Conservation (phyloP, 2,329 filamentous ascomycete species). For the Diaporthe vexans region DNA sequence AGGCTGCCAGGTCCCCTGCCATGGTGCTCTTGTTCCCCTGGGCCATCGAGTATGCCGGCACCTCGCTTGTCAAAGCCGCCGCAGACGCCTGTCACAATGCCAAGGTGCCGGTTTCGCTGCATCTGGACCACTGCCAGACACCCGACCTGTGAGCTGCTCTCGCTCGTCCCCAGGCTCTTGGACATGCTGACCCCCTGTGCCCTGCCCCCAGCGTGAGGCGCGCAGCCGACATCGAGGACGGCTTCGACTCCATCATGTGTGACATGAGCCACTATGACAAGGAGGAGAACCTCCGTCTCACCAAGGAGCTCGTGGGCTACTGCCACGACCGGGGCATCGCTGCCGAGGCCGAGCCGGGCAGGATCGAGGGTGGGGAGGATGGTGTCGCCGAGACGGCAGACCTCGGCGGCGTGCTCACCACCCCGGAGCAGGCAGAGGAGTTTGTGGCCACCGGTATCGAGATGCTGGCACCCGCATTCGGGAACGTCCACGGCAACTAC, state of each 20-base stretch:
- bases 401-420: slow-evolving; percentile 69
- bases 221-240: slow-evolving; percentile 66
- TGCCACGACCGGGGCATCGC: slow-evolving; percentile 75
- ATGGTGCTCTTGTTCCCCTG: slow-evolving; percentile 83
- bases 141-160: slow-evolving; percentile 61
- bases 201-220: slow-evolving; percentile 58
- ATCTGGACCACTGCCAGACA: slow-evolving; percentile 77
- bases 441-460: slow-evolving; percentile 81
- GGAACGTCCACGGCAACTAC: slow-evolving; percentile 83
- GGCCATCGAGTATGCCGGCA: slow-evolving; percentile 76
- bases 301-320: slow-evolving; percentile 72
- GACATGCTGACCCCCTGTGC: not conserved
- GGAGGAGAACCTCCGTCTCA: slow-evolving; percentile 74
- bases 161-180: not conserved
- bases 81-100: slow-evolving; percentile 69
- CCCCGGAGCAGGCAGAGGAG: slow-evolving; percentile 76
- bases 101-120: slow-evolving; percentile 71
- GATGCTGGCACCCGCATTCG: slow-evolving; percentile 81
- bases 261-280: slow-evolving; percentile 81
- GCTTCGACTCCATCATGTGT: slow-evolving; percentile 81
- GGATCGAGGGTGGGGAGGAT: slow-evolving; percentile 73
- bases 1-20: slow-evolving; percentile 74
- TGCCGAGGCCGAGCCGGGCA: slow-evolving; percentile 77
- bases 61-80: slow-evolving; percentile 67
- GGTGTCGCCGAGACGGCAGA: slow-evolving; percentile 74